phyloP scores from a whole-genome alignment of 345 rosid genomes.

The Ceriops tagal region DNA sequence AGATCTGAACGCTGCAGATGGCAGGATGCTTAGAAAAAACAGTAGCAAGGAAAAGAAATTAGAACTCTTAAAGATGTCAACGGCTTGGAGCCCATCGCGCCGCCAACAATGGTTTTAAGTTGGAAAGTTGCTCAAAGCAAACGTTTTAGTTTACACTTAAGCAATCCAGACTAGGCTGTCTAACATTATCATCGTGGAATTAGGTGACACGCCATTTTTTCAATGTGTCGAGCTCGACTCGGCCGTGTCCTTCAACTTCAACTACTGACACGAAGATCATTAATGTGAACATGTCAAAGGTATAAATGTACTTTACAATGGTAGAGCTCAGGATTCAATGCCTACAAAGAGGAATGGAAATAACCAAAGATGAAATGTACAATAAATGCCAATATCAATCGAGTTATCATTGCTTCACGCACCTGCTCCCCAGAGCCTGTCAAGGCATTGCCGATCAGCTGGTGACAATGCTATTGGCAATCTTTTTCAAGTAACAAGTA shows the following conservation, averaged over 20 bases:
- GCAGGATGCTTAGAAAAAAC: too few species aligned
- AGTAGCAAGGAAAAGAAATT: too few species aligned
- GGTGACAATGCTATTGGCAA: conserved; percentile 13
- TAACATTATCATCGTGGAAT: too few species aligned
- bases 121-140: too few species aligned
- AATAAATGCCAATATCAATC: too few species aligned
- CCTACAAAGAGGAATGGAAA: background rate
- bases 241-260: background rate
- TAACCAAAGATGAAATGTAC: background rate
- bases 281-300: background rate
- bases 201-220: too few species aligned
- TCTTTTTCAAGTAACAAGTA: conserved; percentile 9
- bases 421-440: background rate
- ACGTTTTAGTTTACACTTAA: too few species aligned
- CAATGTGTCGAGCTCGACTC: background rate
- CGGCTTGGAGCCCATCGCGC: too few species aligned
- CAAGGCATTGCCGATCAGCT: conserved; percentile 8
- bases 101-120: too few species aligned
- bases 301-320: background rate
- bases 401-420: background rate
- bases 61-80: too few species aligned
- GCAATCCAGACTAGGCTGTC: too few species aligned
- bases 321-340: background rate
- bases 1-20: too few species aligned
- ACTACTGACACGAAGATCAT: background rate